Conservation (phyloP, 208 protist species). For the Leishmania martiniquensis region DNA sequence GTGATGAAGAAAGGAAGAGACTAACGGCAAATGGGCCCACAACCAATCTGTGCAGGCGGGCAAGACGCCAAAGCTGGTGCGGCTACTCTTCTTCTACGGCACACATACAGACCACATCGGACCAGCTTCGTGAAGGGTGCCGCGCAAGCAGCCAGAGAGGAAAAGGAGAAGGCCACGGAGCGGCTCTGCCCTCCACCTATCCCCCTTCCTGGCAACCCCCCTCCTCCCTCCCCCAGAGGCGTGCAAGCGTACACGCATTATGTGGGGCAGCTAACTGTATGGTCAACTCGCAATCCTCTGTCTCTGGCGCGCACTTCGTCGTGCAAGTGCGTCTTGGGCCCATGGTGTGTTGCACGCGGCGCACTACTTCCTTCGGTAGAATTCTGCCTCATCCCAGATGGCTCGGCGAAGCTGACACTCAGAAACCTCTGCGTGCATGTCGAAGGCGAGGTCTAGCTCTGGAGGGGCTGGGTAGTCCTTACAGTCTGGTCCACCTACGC, state of each 20-base stretch:
- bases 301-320: neutral
- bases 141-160: neutral
- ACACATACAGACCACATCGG: neutral
- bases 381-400: conserved; percentile 79
- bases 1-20: neutral
- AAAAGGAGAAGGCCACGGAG: neutral
- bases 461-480: conserved; percentile 40
- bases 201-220: too few species aligned
- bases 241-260: neutral
- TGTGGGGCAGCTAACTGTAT: neutral
- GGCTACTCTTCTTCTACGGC: neutral
- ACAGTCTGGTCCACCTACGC: conserved; percentile 51
- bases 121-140: neutral
- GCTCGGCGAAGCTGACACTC: conserved; percentile 79
- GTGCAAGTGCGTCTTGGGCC: neutral
- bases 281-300: neutral
- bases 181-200: too few species aligned
- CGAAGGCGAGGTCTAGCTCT: conserved; percentile 71
- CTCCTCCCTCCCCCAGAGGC: neutral
- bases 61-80: neutral
- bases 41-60: neutral
- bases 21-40: neutral
- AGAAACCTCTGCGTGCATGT: conserved; percentile 89
- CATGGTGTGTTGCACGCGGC: conserved; percentile 17
- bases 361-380: conserved; percentile 49